These are phyloP conservation scores for Macrophomina phaseolina DNA, from an alignment of 2,329 filamentous ascomycete species.

Conservation along the genomic window DNA sequence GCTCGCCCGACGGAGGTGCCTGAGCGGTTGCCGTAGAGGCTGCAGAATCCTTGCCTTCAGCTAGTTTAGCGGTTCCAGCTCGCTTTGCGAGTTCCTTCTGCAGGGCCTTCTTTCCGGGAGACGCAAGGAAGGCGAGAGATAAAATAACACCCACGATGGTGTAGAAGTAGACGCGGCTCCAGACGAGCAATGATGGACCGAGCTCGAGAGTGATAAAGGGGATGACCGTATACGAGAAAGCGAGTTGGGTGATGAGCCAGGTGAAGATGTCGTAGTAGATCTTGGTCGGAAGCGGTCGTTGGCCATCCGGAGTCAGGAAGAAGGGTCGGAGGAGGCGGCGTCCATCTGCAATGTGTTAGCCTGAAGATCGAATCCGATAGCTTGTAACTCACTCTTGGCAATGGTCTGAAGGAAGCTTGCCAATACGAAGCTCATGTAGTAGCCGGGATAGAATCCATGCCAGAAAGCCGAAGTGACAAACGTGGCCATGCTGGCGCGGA, in stretches of 20 bases:
- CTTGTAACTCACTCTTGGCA: slow-evolving; percentile 77
- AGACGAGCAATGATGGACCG: slow-evolving; percentile 72
- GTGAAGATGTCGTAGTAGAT: slow-evolving; percentile 84
- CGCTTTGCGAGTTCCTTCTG: slow-evolving; percentile 38
- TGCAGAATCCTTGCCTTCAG: slow-evolving; percentile 33
- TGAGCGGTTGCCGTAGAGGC: slow-evolving; percentile 43
- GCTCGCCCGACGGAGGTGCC: not conserved
- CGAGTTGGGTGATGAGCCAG: slow-evolving; percentile 77
- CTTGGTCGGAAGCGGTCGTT: slow-evolving; percentile 64
- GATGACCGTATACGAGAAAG: slow-evolving; percentile 79
- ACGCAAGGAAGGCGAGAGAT: slow-evolving; percentile 77
- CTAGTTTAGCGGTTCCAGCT: slow-evolving; percentile 35
- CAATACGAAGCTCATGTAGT: slow-evolving; percentile 89
- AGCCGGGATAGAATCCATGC: slow-evolving; percentile 98
- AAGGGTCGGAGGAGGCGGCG: slow-evolving; percentile 90
- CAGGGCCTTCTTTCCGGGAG: slow-evolving; percentile 69
- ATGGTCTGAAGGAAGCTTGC: slow-evolving; percentile 91
- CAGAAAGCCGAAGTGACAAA: slow-evolving; percentile 95
- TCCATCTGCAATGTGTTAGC: slow-evolving; percentile 65
- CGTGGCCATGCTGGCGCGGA: slow-evolving; percentile 90
- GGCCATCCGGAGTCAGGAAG: slow-evolving; percentile 81
- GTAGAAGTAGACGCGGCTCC: slow-evolving; percentile 90
- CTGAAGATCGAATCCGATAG: not conserved
- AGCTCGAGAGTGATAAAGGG: slow-evolving; percentile 87
- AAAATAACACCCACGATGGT: slow-evolving; percentile 69